These are phyloP conservation scores for Heterotrichella gracilis DNA, from an alignment of 352 stramenopile species.

Conservation along the genomic window DNA sequence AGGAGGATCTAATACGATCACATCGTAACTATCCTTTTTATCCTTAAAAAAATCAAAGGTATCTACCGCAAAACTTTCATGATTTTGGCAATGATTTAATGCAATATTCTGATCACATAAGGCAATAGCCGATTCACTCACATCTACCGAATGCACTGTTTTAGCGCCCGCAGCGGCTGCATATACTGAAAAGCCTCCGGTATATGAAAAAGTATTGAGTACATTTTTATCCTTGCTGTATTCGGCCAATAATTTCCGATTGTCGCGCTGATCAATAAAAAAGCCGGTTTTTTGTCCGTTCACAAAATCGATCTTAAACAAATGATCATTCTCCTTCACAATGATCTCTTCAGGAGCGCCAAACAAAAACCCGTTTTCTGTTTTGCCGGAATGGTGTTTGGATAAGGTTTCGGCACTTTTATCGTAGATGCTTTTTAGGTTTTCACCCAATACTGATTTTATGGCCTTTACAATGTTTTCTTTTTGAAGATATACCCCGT, in stretches of 20 bases:
- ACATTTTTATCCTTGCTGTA: neutral
- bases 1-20: neutral
- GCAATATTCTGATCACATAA: neutral
- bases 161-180: neutral
- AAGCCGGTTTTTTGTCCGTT: conserved; percentile 1
- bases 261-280: neutral
- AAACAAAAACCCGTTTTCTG: neutral
- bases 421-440: neutral
- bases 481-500: neutral
- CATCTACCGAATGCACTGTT: neutral
- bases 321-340: neutral
- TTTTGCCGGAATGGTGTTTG: neutral
- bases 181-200: neutral
- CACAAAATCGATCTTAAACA: neutral
- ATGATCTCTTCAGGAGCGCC: neutral
- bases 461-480: conserved; percentile 1
- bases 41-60: neutral
- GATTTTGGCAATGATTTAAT: neutral
- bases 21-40: neutral
- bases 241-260: neutral
- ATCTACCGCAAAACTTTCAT: neutral
- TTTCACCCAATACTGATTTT: neutral
- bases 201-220: neutral
- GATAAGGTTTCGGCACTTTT: neutral
- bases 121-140: neutral